Base-by-base conservation (phyloP, 2,329 filamentous ascomycete genomes). In the Knoxdaviesia proteae region DNA sequence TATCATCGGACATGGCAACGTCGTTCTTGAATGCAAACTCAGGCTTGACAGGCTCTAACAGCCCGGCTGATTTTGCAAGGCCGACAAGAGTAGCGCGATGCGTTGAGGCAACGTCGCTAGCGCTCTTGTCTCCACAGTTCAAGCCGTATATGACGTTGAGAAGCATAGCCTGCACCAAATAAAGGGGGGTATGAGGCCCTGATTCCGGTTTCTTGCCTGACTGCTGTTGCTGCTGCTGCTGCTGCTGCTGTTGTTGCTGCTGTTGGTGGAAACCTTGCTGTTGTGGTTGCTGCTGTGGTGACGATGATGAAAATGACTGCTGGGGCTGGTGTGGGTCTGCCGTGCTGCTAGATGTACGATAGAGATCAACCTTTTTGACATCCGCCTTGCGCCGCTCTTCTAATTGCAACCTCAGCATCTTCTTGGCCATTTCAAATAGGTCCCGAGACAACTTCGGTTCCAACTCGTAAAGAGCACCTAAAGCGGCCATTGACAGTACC, bases 101-200 rank as follows among this genome's bases (percentile, higher is more conserved):
- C 1, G 83, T 94, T 48, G 80, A 87, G 1, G 88, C 88, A 53
- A 93, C 92, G 55, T 94, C 86, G 46, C 83, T 84, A 29, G 84
- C 81, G 43, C 77, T 79, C 61, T 92, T 88, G 56, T 96, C 88
- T 35, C 83, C 84, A 56, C 86, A 93, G 50, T 93, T 92, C 58
- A 94, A 84, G 9, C 88, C 88, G 55, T 94, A 96, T 10, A 94
- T 82, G 35, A 96, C 83, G 55, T 94, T 96, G 41, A 98, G 68
- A 6, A 96, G 66, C 88, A 96, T 96, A 0, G 88, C 84, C 59
- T 96, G 90, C 10, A 96, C 86, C 31, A 98, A 69, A 87, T 88
- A 96, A 36, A 94, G 68, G 0, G 88, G 88, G 2, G 87, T 88
- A 49, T 84, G 76, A 32, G 36, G 20, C 20, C 20, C 20, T 20